A percentile compares a stretch with the other conserved stretches of the same genome.
These are phyloP conservation scores for Alternaria gaisen DNA, from an alignment of 2,329 filamentous ascomycete species.

Conservation along the genomic window DNA sequence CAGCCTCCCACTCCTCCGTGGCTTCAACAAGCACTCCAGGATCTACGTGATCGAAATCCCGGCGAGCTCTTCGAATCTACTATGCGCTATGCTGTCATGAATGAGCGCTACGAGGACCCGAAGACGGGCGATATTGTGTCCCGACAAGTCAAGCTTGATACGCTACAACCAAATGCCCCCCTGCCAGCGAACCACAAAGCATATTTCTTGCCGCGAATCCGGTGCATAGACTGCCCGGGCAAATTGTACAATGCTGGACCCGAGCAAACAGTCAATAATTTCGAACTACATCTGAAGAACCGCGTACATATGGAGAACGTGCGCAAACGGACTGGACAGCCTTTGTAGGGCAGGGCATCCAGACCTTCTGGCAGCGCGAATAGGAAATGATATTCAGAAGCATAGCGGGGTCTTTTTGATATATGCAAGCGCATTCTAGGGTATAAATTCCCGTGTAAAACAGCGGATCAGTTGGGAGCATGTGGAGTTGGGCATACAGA, in stretches of 20 bases:
- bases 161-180: conserved; percentile 57
- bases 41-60: conserved; percentile 75
- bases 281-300: conserved; percentile 91
- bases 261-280: conserved; percentile 84
- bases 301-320: conserved; percentile 67
- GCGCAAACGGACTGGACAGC: conserved; percentile 41
- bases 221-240: conserved; percentile 90
- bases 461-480: conserved; percentile 20
- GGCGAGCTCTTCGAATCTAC: conserved; percentile 85
- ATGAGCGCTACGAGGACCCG: conserved; percentile 57
- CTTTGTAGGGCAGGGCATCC: conserved; percentile 7
- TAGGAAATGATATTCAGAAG: conserved; percentile 11
- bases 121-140: conserved; percentile 65
- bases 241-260: conserved; percentile 94
- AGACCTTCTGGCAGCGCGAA: neutral
- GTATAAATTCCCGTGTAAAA: conserved; percentile 30
- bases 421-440: conserved; percentile 23
- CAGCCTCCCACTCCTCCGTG: conserved; percentile 88
- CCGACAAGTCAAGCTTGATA: conserved; percentile 63
- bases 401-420: conserved; percentile 18
- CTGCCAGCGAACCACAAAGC: conserved; percentile 73
- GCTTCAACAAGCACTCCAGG: conserved; percentile 77
- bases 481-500: conserved; percentile 18
- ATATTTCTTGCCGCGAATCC: conserved; percentile 87
- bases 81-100: conserved; percentile 89